Evolutionary conservation across 2,329 filamentous ascomycete species (phyloP).

Genomic region (Akanthomyces uredinophilus): DNA sequence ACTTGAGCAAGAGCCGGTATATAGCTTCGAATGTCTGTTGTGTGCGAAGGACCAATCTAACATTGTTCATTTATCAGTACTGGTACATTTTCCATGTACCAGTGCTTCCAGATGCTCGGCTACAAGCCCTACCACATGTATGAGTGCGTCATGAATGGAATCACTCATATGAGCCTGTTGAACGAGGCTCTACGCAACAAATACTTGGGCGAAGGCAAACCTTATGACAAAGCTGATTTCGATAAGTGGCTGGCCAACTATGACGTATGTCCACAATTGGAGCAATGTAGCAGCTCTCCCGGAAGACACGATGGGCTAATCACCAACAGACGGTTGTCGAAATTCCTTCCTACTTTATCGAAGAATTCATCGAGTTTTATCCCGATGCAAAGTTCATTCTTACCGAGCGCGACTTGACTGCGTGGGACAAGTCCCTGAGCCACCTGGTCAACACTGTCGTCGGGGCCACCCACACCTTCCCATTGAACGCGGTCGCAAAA

Average conservation of each 20-base stretch:
- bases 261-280: slow-evolving; percentile 23
- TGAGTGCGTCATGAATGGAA: slow-evolving; percentile 24
- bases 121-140: slow-evolving; percentile 34
- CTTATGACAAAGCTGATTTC: slow-evolving; percentile 32
- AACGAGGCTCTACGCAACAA: slow-evolving; percentile 28
- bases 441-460: slow-evolving; percentile 22
- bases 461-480: slow-evolving; percentile 19
- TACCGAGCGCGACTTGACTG: slow-evolving; percentile 30
- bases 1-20: slow-evolving; percentile 34
- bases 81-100: slow-evolving; percentile 31
- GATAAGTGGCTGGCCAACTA: slow-evolving; percentile 37
- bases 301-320: not conserved
- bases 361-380: slow-evolving; percentile 25
- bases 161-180: slow-evolving; percentile 23
- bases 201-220: slow-evolving; percentile 24
- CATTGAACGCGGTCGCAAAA: slow-evolving; percentile 21
- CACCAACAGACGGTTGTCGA: not conserved
- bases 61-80: slow-evolving; percentile 22
- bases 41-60: not conserved
- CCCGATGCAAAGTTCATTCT: slow-evolving; percentile 34
- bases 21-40: not conserved
- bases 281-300: no score
- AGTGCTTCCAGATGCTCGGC: slow-evolving; percentile 29
- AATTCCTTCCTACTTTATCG: slow-evolving; percentile 23
- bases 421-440: slow-evolving; percentile 28